Evolutionary conservation across 108 stramenopile genomes (phyloP).

Genomic region (Skeletonema marinoi): DNA sequence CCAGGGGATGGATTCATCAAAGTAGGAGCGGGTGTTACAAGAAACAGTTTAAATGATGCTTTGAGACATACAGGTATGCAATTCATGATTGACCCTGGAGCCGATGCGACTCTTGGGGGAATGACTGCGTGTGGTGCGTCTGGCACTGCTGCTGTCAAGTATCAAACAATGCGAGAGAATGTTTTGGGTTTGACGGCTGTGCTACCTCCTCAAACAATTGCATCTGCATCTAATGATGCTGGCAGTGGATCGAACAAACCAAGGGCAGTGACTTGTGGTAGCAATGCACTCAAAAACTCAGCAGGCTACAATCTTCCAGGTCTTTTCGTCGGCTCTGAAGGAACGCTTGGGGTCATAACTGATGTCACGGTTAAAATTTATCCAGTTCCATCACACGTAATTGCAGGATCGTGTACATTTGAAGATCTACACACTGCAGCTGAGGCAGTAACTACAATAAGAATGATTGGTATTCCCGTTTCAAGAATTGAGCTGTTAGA

Average conservation of each 20-base stretch:
- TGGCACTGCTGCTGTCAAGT: conserved; percentile 95
- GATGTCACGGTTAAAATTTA: conserved; percentile 88
- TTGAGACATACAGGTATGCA: conserved; percentile 81
- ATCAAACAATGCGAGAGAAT: conserved; percentile 95
- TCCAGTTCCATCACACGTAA: conserved; percentile 70
- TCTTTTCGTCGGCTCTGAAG: conserved; percentile 88
- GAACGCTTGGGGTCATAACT: conserved; percentile 82
- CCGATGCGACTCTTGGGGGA: conserved; percentile 95
- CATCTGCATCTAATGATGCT: conserved; percentile 23
- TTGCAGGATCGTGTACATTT: conserved; percentile 82
- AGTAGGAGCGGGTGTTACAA: conserved; percentile 77
- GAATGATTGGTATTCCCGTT: conserved; percentile 67
- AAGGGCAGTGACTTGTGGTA: conserved; percentile 55
- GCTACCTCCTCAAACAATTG: conserved; percentile 65
- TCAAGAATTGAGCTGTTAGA: conserved; percentile 86
- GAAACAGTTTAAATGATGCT: conserved; percentile 73
- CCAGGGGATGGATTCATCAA: conserved; percentile 63
- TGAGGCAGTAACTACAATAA: conserved; percentile 71
- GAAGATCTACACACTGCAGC: conserved; percentile 67
- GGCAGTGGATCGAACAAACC: conserved; percentile 18
- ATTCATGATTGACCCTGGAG: conserved; percentile 96
- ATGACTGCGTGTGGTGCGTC: conserved; percentile 89
- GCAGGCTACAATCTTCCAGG: conserved; percentile 92
- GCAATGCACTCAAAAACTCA: conserved; percentile 74
- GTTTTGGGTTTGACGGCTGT: conserved; percentile 84